These are phyloP conservation scores for Aspergillus affinis DNA, from an alignment of 495 filamentous ascomycete genomes.

Conservation along the genomic window DNA sequence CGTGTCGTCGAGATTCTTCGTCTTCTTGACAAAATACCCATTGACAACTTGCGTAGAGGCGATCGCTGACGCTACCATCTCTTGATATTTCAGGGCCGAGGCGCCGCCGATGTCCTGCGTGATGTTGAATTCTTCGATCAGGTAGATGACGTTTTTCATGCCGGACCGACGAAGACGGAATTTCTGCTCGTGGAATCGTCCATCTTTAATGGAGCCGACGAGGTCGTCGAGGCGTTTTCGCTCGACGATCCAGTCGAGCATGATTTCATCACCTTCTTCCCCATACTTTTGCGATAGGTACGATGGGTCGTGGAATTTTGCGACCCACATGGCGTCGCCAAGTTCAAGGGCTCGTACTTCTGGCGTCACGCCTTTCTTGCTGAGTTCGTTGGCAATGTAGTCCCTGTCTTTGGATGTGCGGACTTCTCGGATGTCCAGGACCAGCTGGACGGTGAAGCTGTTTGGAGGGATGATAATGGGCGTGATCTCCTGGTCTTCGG, in stretches of 20 bases:
- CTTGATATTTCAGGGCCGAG: constrained; percentile 53
- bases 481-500: constrained; percentile 20
- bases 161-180: constrained; percentile 73
- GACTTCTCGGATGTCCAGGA: constrained; percentile 78
- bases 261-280: constrained; percentile 69
- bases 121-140: constrained; percentile 73
- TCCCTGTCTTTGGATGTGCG: constrained; percentile 74
- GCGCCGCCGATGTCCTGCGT: constrained; percentile 36
- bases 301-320: constrained; percentile 60
- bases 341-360: constrained; percentile 68
- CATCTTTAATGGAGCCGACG: constrained; percentile 76
- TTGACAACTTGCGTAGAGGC: constrained; percentile 80
- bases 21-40: constrained; percentile 79
- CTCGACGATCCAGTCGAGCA: constrained; percentile 81
- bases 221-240: constrained; percentile 83
- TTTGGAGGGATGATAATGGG: constrained; percentile 63
- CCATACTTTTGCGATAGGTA: constrained; percentile 52
- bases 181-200: constrained; percentile 83
- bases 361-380: constrained; percentile 62
- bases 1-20: constrained; percentile 73
- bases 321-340: constrained; percentile 81
- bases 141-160: constrained; percentile 72
- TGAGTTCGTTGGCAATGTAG: constrained; percentile 73
- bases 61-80: constrained; percentile 71
- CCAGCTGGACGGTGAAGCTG: constrained; percentile 69